Base-by-base conservation (phyloP, 2,329 filamentous ascomycete genomes). In the Rutstroemia sp. region DNA sequence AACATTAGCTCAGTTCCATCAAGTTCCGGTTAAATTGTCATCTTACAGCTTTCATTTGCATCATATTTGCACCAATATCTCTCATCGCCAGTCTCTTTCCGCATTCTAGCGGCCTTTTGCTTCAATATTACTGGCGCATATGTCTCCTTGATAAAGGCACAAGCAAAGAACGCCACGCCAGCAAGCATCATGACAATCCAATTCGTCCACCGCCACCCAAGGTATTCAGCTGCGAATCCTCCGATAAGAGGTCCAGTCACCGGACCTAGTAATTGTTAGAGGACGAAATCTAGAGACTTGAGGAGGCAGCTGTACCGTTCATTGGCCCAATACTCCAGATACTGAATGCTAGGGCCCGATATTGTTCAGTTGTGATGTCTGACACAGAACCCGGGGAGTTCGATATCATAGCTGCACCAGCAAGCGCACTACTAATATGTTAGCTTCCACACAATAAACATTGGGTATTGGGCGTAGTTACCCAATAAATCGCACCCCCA, bases 121-220 rank as follows among this genome's bases (percentile, higher is more conserved):
- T 86, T 81, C 30, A 94, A 73, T 23, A 94, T 78, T 0, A 77
- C 77, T 1, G 89, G 89, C 0, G 83, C 80, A 64, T 95, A 95
- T 0, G 89, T 92, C 72, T 95, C 90, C 59, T 80, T 80, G 48
- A 88, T 75, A 1, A 80, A 75, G 2, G 76, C 67, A 63, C 89
- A 79, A 61, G 85, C 72, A 19, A 78, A 59, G 56, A 84, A 79
- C 0, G 82, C 82, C 0, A 79, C 75, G 0, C 81, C 88, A 0
- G 81, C 80, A 9, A 89, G 76, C 51, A 95, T 92, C 65, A 92
- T 72, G 8, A 86, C 80, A 19, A 94, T 77, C 87, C 89, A 95
- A 66, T 88, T 88, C 39, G 86, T 86, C 89, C 90, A 96, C 30
- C 91, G 75, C 92, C 92, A 96, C 10, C 89, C 90, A 2, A 94